Evolutionary conservation across 2,329 filamentous ascomycete species (phyloP), one percentile per base, ranked within the genome.

Genomic region (Nothopassalora personata): DNA sequence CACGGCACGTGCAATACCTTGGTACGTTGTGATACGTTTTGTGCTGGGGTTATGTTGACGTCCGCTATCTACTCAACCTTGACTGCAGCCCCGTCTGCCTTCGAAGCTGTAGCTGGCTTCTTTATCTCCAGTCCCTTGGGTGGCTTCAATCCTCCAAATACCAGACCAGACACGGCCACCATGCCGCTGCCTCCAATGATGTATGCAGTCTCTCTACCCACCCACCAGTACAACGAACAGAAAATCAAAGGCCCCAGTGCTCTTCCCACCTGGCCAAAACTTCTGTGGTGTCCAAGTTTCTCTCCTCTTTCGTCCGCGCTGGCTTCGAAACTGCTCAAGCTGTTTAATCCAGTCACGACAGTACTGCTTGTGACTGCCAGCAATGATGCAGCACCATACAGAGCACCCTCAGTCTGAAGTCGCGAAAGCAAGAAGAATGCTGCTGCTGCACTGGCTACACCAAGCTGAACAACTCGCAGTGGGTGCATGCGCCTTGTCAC

Each of bases 181-280:
- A 97, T 96, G 5, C 91, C 91, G 11, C 84, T 80, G 0, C 90
- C 89, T 4, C 94, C 94, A 67, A 91, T 81, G 1, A 80, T 81
- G 74, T 97, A 99, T 1, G 94, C 94, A 10, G 86, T 81, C 71
- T 95, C 88, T 50, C 94, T 81, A 0, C 94, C 94, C 6, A 91
- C 92, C 94, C 94, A 99, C 94, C 94, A 99, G 77, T 99, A 99
- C 57, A 99, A 80, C 52, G 90, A 91, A 62, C 94, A 97, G 72
- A 99, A 99, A 36, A 96, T 76, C 4, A 99, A 74, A 0, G 94
- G 94, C 0, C 94, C 94, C 10, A 96, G 74, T 0, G 92, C 91
- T 34, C 94, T 83, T 2, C 94, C 94, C 4, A 92, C 82, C 79
- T 99, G 94, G 5, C 94, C 93, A 73, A 83, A 86, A 66, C 83